Percentiles rank a stretch among this genome's conserved stretches.
Conservation (phyloP, 139 green algal species). For the Edaphochlamys debaryana region DNA sequence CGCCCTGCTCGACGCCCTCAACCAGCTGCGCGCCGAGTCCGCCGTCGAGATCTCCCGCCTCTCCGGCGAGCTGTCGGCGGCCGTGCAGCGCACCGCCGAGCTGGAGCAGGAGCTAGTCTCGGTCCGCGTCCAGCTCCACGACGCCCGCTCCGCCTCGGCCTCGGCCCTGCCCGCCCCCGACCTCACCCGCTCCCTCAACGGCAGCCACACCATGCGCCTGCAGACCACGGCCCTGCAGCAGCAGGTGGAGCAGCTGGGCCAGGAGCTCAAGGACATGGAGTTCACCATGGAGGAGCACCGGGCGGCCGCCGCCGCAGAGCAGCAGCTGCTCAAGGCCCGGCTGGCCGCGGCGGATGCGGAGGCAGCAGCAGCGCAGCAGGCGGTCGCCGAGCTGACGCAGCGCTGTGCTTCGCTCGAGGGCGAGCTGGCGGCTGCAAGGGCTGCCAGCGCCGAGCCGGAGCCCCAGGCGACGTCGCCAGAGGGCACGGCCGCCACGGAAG, state of each 20-base stretch:
- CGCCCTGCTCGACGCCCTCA: neutral
- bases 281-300: conserved; percentile 50
- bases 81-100: neutral
- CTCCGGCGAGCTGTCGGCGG: neutral
- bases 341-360: neutral
- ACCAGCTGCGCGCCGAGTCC: conserved; percentile 15
- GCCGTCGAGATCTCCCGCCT: neutral
- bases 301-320: conserved; percentile 2
- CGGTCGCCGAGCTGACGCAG: conserved; percentile 31
- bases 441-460: neutral
- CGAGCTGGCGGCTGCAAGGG: neutral
- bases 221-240: conserved; percentile 44
- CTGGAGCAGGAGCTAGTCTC: conserved; percentile 18
- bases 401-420: conserved; percentile 20
- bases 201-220: neutral
- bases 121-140: conserved; percentile 7
- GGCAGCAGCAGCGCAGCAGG: neutral
- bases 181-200: neutral
- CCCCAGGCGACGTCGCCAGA: too few species aligned
- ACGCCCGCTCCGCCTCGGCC: neutral
- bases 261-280: conserved; percentile 55
- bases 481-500: neutral
- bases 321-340: neutral
- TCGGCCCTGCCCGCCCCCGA: neutral
- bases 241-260: conserved; percentile 49